Base-by-base conservation (phyloP, 1,284 basidiomycete species). In the Ustilago nuda region DNA sequence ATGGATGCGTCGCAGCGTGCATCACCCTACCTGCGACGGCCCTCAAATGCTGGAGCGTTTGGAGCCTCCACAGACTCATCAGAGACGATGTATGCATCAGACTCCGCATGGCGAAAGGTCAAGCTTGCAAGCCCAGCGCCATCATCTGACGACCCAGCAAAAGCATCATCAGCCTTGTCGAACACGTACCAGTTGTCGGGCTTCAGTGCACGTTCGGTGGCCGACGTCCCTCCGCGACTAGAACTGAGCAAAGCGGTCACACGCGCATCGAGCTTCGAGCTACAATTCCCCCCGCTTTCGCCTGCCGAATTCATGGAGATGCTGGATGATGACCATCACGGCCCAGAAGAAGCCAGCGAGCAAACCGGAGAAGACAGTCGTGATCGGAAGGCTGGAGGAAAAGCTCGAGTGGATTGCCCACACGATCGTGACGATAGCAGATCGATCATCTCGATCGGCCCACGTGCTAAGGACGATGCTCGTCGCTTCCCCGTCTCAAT, bases 401-500 rank as follows among this genome's bases (percentile, higher is more conserved):
- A 36, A 37, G 43, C 8, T 23, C 45, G 4, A 27, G 35, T 45
- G 35, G 48, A 33, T 41, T 41, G 54, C 58, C 17, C 19, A 3
- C 69, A 45, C 27, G 63, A 61, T 35, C 52, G 39, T 13, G 56
- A 56, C 27, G 72, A 70, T 23, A 65, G 62, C 15, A 43, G 63
- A 13, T 74, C 72, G 8, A 59, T 74, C 53, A 63, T 74, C 33
- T 74, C 72, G 53, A 75, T 75, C 35, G 67, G 72, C 8, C 72
- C 67, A 36, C 63, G 72, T 3, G 68, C 67, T n/a, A 52, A 59
- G 11, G 72, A 74, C 8, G 79, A 82, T 52, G 77, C 77, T 12
- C 58, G 72, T 1, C 70, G 80, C 23, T 82, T 82, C 48, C 80
- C 80, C 4, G 71, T 82, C 15, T 81, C 79, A 56, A 82, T 79